Base-by-base conservation (phyloP, 139 green algal species). In the Nannochloris sp. region DNA sequence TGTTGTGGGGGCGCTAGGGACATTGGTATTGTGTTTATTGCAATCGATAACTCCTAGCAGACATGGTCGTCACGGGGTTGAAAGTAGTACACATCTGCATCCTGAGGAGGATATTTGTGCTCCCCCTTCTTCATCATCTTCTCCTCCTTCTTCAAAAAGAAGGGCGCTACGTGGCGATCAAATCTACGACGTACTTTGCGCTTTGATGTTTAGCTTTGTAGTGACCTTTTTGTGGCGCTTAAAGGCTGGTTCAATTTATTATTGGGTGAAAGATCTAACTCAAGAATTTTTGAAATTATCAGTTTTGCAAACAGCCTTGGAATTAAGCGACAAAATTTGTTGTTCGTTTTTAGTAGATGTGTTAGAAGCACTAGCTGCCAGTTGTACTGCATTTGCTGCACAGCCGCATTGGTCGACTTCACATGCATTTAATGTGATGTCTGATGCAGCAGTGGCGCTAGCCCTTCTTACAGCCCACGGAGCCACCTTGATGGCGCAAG, bases 281-380 rank as follows among this genome's bases (percentile, higher is more conserved):
- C 77, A 84, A 10, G 90, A 96, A 76, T 92, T 96, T 48, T 71
- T 96, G 14, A 95, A 96, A 78, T 88, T 96, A 54, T 77, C 74
- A 27, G 85, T 95, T 14, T 71, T 96, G 10, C 87, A 86, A 42
- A 87, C 73, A 14, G 83, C 85, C 1, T 72, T 96, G 32, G 90
- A 96, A 65, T 87, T 96, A 29, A 65, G 80, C 24, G 90, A 96
- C 70, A 95, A 95, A 82, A 93, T 95, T 42, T 72, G 90, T 37
- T 84, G 76, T 64, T 90, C 89, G 56, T 93, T 96, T 81, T 85
- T 77, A 2, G 74, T 92, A 13, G 87, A 95, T 59, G 79, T 87
- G 48, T 67, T 95, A 30, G 85, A 92, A 67, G 82, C 88, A 4
- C 74, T 96, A 47, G 82, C 73, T 19, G 81, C 76, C 61, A 92